Conservation (phyloP, 768 basidiomycete species). For the Tremella fuciformis region DNA sequence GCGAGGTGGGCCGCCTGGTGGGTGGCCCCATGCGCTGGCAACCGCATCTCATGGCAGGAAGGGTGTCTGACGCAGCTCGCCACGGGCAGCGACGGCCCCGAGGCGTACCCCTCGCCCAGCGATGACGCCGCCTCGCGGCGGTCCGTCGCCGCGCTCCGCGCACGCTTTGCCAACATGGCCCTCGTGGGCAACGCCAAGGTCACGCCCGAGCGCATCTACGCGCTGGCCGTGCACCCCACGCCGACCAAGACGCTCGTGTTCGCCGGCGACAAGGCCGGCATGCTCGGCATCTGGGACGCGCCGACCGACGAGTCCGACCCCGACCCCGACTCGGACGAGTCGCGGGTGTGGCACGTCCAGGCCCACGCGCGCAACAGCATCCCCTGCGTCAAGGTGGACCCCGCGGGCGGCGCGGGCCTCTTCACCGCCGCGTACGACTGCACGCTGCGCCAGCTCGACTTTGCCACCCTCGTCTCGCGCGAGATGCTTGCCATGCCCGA, state of each 20-base stretch:
- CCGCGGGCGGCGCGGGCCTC: conserved; percentile 48
- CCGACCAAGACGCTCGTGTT: conserved; percentile 50
- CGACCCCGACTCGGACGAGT: no score
- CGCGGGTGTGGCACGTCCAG: conserved; percentile 49
- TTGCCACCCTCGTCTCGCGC: conserved; percentile 47
- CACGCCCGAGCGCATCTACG: conserved; percentile 53
- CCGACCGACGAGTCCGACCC: conserved; percentile 29
- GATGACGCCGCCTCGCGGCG: background rate
- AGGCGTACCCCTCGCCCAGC: background rate
- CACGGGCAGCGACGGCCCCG: no score
- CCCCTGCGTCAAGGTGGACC: conserved; percentile 52
- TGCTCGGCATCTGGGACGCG: conserved; percentile 49
- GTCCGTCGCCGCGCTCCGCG: conserved; percentile 26
- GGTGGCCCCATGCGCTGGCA: background rate
- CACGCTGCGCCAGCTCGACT: conserved; percentile 52
- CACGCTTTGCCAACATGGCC: conserved; percentile 38
- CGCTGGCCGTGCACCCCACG: conserved; percentile 53
- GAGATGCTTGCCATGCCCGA: conserved; percentile 51
- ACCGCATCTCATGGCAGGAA: conserved; percentile 15
- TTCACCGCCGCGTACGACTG: conserved; percentile 54
- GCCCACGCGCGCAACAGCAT: conserved; percentile 47
- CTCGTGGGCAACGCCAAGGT: conserved; percentile 48
- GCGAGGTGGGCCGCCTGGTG: conserved; percentile 24
- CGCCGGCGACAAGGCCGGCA: conserved; percentile 52
- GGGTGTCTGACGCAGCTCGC: conserved; percentile 6